Conservation (phyloP, 768 basidiomycete genomes). For the Boletus bicolor region DNA sequence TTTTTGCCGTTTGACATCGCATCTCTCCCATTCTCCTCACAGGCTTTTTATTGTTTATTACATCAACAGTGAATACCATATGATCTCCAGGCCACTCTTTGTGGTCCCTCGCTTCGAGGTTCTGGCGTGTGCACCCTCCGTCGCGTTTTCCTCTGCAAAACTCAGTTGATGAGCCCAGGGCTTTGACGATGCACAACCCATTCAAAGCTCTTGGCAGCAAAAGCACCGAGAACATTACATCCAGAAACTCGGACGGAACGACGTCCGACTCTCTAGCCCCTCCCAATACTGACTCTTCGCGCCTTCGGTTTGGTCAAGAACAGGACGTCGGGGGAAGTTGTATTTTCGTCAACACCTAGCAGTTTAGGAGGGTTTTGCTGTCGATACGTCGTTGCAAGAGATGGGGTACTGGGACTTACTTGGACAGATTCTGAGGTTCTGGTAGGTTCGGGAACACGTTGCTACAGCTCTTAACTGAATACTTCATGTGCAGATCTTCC, state of each 20-base stretch:
- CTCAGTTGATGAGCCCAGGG: conserved; percentile 24
- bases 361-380: conserved; percentile 17
- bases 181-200: conserved; percentile 56
- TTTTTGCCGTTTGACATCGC: neutral
- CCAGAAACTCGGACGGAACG: conserved; percentile 18
- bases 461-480: neutral
- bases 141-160: conserved; percentile 14
- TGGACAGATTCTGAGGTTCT: conserved; percentile 44
- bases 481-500: conserved; percentile 16
- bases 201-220: conserved; percentile 54
- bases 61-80: conserved; percentile 40
- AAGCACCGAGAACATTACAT: conserved; percentile 46
- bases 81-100: conserved; percentile 42
- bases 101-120: conserved; percentile 27
- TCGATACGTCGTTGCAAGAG: conserved; percentile 22
- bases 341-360: conserved; percentile 14
- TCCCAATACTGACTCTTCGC: conserved; percentile 21
- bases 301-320: conserved; percentile 26
- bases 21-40: conserved; percentile 12
- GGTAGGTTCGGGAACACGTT: conserved; percentile 13
- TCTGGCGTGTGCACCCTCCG: conserved; percentile 11
- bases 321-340: conserved; percentile 13
- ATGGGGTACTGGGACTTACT: conserved; percentile 38
- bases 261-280: conserved; percentile 11
- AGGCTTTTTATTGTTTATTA: conserved; percentile 33